Evolutionary conservation across 2,329 filamentous ascomycete species (phyloP).

Genomic region (Epichloe typhina): DNA sequence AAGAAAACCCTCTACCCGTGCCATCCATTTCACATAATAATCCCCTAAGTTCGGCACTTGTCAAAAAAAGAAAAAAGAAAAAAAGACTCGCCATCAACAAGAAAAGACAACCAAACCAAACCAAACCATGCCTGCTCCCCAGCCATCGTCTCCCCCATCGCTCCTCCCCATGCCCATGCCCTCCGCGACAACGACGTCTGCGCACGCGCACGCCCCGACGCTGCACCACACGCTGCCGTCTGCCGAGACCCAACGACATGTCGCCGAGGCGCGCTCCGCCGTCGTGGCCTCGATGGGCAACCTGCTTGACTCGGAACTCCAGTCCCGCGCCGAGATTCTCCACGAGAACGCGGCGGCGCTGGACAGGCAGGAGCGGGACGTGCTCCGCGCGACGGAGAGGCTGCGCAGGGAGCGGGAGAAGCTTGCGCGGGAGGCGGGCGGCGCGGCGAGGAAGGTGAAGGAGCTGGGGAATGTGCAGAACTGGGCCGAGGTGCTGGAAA

Average conservation of each 20-base stretch:
- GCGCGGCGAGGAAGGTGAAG: slow-evolving; percentile 53
- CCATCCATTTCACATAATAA: too few relatives aligned
- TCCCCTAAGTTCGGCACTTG: too few relatives aligned
- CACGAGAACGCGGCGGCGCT: slow-evolving; percentile 57
- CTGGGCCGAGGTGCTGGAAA: slow-evolving; percentile 72
- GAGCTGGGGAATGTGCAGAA: slow-evolving; percentile 75
- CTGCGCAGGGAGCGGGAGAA: slow-evolving; percentile 52
- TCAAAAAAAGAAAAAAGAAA: too few relatives aligned
- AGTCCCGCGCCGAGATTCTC: slow-evolving; percentile 52
- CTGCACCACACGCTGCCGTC: slow-evolving; percentile 27
- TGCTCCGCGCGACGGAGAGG: slow-evolving; percentile 44
- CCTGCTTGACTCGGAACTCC: slow-evolving; percentile 55
- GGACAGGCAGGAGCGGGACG: slow-evolving; percentile 51
- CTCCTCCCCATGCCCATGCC: not conserved
- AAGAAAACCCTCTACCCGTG: too few relatives aligned
- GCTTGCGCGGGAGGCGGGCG: slow-evolving; percentile 49
- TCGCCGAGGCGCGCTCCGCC: slow-evolving; percentile 43
- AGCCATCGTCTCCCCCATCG: not conserved
- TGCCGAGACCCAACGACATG: slow-evolving; percentile 30
- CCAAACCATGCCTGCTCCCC: not conserved
- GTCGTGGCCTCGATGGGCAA: slow-evolving; percentile 54
- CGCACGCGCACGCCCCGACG: slow-evolving; percentile 6
- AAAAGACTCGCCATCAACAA: too few relatives aligned
- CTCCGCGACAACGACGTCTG: not conserved
- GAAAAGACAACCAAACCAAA: too few relatives aligned